A percentile compares a stretch with the other conserved stretches of the same genome.
Conservation (phyloP, 306 rosid genomes). For the Vachellia pachyceras region DNA sequence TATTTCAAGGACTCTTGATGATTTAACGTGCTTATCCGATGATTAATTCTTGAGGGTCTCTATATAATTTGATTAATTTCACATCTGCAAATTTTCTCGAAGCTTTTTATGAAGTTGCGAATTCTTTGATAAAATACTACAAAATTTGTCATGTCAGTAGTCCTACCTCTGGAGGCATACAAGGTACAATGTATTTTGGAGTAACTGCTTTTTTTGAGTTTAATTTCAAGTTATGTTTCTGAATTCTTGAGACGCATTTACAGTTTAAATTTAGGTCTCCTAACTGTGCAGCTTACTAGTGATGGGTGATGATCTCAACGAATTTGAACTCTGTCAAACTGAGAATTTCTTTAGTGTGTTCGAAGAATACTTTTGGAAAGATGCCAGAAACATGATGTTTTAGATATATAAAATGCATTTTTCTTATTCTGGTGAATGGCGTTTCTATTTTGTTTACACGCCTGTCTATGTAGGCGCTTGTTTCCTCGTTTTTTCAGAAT, state of each 20-base stretch:
- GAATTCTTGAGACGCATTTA: background rate
- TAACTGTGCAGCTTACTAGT: background rate
- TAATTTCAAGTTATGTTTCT: background rate
- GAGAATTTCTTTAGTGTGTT: constrained; percentile 25
- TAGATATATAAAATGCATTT: background rate
- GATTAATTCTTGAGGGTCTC: background rate
- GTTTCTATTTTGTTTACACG: constrained; percentile 2
- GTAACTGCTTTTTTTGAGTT: background rate
- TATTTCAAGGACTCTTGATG: background rate
- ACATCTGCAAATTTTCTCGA: background rate
- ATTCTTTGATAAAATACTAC: background rate
- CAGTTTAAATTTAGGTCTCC: background rate
- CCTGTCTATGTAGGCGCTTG: background rate
- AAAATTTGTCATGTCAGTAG: background rate
- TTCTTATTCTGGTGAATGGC: background rate
- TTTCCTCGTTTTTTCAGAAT: background rate
- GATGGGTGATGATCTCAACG: background rate
- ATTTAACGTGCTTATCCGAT: background rate
- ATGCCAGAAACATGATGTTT: constrained; percentile 33
- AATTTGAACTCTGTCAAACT: background rate
- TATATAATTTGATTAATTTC: background rate
- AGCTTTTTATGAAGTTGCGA: background rate
- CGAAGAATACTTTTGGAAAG: constrained; percentile 1
- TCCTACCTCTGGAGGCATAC: constrained; percentile 2
- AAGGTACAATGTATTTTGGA: background rate